Evolutionary conservation across 805 yeast genomes (phyloP).

Genomic region (Priceomyces castillae): DNA sequence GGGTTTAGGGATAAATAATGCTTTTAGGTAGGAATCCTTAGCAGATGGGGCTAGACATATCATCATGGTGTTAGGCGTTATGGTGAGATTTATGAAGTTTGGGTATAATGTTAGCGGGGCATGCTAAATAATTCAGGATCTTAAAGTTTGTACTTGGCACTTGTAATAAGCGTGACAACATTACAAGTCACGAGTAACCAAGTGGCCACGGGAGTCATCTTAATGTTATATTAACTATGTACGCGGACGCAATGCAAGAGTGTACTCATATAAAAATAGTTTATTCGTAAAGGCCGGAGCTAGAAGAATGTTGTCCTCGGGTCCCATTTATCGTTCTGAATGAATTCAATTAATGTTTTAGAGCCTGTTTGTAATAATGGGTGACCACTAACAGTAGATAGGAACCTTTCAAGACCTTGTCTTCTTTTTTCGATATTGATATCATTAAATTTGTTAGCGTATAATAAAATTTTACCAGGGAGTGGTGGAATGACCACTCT

Average conservation of each 20-base stretch:
- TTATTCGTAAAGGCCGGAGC: not conserved
- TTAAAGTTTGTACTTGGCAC: too few relatives aligned
- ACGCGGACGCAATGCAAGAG: not conserved
- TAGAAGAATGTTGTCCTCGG: slow-evolving; percentile 12
- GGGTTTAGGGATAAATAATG: too few relatives aligned
- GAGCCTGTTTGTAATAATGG: slow-evolving; percentile 89
- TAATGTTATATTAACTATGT: not conserved
- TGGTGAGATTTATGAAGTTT: too few relatives aligned
- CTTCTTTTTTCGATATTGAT: slow-evolving; percentile 81
- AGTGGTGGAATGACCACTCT: slow-evolving; percentile 81
- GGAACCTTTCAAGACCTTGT: slow-evolving; percentile 77
- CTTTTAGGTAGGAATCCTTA: too few relatives aligned
- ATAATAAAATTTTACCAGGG: slow-evolving; percentile 81
- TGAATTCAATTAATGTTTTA: slow-evolving; percentile 71
- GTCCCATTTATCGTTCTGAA: slow-evolving; percentile 84
- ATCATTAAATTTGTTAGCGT: slow-evolving; percentile 70
- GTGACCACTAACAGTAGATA: slow-evolving; percentile 81
- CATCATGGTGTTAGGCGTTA: too few relatives aligned
- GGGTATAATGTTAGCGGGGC: too few relatives aligned
- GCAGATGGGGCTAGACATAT: too few relatives aligned
- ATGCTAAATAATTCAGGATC: too few relatives aligned
- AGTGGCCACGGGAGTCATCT: too few relatives aligned
- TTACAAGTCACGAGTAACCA: too few relatives aligned
- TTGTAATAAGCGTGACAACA: too few relatives aligned
- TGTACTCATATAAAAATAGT: not conserved